A percentile compares a stretch with the other conserved stretches of the same genome.
phyloP scores from a whole-genome alignment of 441 rosid species.

The Erodium trifolium region DNA sequence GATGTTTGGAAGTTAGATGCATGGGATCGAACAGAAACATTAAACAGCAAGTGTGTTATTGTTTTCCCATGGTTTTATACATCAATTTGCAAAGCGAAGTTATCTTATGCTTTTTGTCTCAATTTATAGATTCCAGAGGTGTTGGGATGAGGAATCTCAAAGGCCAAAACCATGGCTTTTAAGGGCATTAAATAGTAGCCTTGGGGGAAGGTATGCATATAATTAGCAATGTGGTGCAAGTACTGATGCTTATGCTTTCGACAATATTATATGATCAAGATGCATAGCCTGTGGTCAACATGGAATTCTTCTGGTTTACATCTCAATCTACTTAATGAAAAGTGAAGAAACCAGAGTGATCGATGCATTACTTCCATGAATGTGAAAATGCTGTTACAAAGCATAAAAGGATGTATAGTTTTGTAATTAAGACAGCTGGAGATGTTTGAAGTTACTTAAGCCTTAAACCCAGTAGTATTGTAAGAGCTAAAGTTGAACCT shows the following conservation, averaged over 20 bases:
- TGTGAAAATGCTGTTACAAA: too few relatives aligned
- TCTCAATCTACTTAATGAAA: not conserved
- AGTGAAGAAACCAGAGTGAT: not conserved
- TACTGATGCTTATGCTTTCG: constrained; percentile 1
- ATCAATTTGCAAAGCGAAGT: constrained; percentile 16
- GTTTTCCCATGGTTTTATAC: constrained; percentile 14
- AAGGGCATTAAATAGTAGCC: constrained; percentile 71
- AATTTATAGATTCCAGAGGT: constrained; percentile 58
- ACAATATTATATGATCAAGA: not conserved
- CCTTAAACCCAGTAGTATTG: too few relatives aligned
- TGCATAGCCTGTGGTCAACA: not conserved
- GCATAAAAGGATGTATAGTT: too few relatives aligned
- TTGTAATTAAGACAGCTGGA: too few relatives aligned
- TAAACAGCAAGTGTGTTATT: constrained; percentile 46
- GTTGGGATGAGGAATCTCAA: constrained; percentile 81
- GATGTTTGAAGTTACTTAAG: too few relatives aligned
- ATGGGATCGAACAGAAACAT: constrained; percentile 86
- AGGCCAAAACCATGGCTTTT: constrained; percentile 87
- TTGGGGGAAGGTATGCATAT: constrained; percentile 73
- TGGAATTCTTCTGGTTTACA: not conserved
- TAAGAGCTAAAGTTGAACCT: too few relatives aligned
- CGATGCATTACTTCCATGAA: not conserved
- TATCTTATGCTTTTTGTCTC: constrained; percentile 20
- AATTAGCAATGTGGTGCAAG: not conserved
- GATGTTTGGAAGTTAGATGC: constrained; percentile 91